phyloP scores from a whole-genome alignment of 148 eudicot genomes.

The Talinum fruticosum region DNA sequence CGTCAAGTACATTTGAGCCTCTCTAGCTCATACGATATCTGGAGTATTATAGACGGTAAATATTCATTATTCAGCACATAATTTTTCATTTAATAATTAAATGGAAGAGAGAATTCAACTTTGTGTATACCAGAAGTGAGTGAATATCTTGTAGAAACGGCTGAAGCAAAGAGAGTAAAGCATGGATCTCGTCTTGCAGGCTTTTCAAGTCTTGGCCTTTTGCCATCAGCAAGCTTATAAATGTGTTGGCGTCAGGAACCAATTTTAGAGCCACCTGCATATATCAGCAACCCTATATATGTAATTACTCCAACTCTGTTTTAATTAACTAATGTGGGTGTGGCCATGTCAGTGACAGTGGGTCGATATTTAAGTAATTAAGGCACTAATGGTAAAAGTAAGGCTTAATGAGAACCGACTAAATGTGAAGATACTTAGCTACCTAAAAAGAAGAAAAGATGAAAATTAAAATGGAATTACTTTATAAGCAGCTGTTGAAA shows the following conservation, averaged over 20 bases:
- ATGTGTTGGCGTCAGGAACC: slow-evolving; percentile 58
- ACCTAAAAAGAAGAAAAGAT: no score
- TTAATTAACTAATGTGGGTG: no score
- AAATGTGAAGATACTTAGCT: no score
- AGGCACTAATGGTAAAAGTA: no score
- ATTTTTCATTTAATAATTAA: no score
- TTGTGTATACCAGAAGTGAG: slow-evolving; percentile 38
- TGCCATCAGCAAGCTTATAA: slow-evolving; percentile 39
- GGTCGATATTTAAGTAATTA: no score
- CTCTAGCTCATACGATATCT: slow-evolving; percentile 52
- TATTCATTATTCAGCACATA: background rate
- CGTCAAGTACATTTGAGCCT: slow-evolving; percentile 53
- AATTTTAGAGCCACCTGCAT: slow-evolving; percentile 74
- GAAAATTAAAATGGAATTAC: slow-evolving; percentile 30
- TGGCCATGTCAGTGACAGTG: no score
- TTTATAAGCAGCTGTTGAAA: slow-evolving; percentile 71
- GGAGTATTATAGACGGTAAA: slow-evolving; percentile 13
- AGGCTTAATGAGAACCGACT: no score
- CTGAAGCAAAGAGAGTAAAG: slow-evolving; percentile 39
- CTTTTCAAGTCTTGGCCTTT: slow-evolving; percentile 42
- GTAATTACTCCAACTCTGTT: no score
- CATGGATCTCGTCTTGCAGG: slow-evolving; percentile 48
- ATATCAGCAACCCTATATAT: no score
- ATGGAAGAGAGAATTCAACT: no score
- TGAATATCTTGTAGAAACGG: slow-evolving; percentile 54